phyloP scores from a whole-genome alignment of 176 grass and related monocot species.

The Tuctoria greenei region DNA sequence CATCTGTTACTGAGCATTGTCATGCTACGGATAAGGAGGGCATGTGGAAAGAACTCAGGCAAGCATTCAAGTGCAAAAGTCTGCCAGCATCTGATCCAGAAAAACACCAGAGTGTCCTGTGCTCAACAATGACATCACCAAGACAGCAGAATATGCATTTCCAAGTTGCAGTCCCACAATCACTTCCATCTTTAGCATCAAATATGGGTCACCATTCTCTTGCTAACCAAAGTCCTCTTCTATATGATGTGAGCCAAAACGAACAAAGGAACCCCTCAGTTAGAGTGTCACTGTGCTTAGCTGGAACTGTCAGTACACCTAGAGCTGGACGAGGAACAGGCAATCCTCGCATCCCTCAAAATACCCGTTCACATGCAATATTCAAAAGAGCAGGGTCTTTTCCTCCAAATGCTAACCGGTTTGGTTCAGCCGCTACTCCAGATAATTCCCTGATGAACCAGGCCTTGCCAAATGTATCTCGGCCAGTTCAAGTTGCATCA shows the following conservation, averaged over 20 bases:
- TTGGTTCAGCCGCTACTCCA: constrained; percentile 24
- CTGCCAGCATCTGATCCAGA: constrained; percentile 36
- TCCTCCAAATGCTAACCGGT: constrained; percentile 41
- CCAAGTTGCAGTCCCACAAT: constrained; percentile 21
- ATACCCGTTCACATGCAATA: constrained; percentile 37
- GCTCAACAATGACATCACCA: constrained; percentile 20
- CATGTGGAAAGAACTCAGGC: constrained; percentile 61
- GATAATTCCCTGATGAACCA: constrained; percentile 37
- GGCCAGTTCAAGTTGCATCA: constrained; percentile 33
- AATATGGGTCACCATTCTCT: constrained; percentile 25
- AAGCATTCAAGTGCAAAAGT: constrained; percentile 47
- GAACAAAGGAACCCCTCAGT: constrained; percentile 38
- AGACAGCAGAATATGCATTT: constrained; percentile 33
- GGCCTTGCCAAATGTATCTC: constrained; percentile 29
- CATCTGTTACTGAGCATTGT: constrained; percentile 57
- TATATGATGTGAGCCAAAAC: constrained; percentile 35
- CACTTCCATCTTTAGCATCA: constrained; percentile 12
- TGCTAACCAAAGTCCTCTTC: constrained; percentile 13
- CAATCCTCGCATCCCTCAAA: constrained; percentile 27
- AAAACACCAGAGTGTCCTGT: constrained; percentile 28
- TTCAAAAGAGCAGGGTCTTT: constrained; percentile 51
- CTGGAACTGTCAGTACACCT: constrained; percentile 25
- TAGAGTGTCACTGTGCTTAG: constrained; percentile 41
- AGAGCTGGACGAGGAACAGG: constrained; percentile 30
- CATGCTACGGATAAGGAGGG: constrained; percentile 78